Percentiles rank a stretch among this genome's conserved stretches.
phyloP scores from a whole-genome alignment of 2,329 filamentous ascomycete species.

The Scedosporium boydii region DNA sequence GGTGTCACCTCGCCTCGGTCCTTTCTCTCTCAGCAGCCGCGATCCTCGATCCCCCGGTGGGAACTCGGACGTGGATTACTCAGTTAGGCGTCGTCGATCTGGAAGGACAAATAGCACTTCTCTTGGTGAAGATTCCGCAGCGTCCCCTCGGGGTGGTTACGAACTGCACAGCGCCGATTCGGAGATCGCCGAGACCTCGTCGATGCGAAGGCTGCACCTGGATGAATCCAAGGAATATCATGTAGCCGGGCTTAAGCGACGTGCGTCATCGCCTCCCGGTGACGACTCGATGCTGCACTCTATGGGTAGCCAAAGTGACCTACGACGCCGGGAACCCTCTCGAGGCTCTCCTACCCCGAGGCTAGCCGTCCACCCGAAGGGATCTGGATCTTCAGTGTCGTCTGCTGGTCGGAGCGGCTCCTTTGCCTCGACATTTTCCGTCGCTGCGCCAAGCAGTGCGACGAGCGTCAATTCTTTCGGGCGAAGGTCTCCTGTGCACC shows the following conservation, averaged over 20 bases:
- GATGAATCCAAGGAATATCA: slow-evolving; percentile 35
- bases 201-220: slow-evolving; percentile 39
- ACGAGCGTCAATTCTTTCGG: slow-evolving; percentile 34
- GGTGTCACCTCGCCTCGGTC: slow-evolving; percentile 33
- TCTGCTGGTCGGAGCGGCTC: slow-evolving; percentile 35
- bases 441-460: slow-evolving; percentile 29
- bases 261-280: slow-evolving; percentile 43
- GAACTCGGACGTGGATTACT: slow-evolving; percentile 35
- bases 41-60: slow-evolving; percentile 34
- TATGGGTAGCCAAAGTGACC: slow-evolving; percentile 29
- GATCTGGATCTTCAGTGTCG: slow-evolving; percentile 34
- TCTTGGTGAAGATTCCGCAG: slow-evolving; percentile 32
- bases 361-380: slow-evolving; percentile 35
- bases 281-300: slow-evolving; percentile 34
- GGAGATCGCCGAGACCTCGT: slow-evolving; percentile 42
- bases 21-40: slow-evolving; percentile 27
- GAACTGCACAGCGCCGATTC: slow-evolving; percentile 29
- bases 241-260: slow-evolving; percentile 40
- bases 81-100: slow-evolving; percentile 31
- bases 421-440: slow-evolving; percentile 35
- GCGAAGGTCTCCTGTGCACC: slow-evolving; percentile 33
- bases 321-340: slow-evolving; percentile 33
- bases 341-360: slow-evolving; percentile 45
- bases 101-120: slow-evolving; percentile 37
- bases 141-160: slow-evolving; percentile 34